phyloP scores from a whole-genome alignment of 805 yeast species.

The Monosporozyma yasuniensis region DNA sequence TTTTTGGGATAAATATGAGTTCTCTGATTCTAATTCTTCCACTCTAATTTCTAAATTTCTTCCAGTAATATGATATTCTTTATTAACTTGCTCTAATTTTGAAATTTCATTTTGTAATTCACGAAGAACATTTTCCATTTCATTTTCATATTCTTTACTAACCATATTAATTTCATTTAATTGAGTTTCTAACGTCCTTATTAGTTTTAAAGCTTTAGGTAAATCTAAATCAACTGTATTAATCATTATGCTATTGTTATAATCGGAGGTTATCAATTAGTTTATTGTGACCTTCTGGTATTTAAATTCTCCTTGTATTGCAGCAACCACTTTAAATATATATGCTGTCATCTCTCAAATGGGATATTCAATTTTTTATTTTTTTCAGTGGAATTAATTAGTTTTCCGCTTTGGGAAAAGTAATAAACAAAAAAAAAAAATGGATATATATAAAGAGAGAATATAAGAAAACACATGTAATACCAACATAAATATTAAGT shows the following conservation, averaged over 20 bases:
- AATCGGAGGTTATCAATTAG: no score
- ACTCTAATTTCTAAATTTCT: conserved; percentile 11
- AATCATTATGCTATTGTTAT: no score
- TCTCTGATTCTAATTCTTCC: conserved; percentile 16
- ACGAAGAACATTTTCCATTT: conserved; percentile 14
- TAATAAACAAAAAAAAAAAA: background rate
- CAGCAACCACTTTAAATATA: background rate
- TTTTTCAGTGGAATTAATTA: background rate
- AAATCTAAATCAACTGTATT: conserved; percentile 2
- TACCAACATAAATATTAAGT: no score
- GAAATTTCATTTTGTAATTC: background rate
- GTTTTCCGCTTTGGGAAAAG: background rate
- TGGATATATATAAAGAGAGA: background rate
- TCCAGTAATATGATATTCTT: background rate
- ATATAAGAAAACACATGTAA: no score
- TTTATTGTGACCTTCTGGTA: no score
- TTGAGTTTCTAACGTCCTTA: conserved; percentile 11
- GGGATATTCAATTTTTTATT: background rate
- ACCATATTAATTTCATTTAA: conserved; percentile 13
- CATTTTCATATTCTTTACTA: conserved; percentile 17
- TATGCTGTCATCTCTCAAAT: background rate
- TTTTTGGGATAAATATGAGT: conserved; percentile 7
- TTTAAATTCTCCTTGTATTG: background rate
- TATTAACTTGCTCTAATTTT: conserved; percentile 4
- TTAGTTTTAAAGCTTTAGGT: conserved; percentile 8